Evolutionary conservation across 805 yeast species (phyloP), one percentile per base, ranked within the genome.

Genomic region (Ogataea ramenticola): DNA sequence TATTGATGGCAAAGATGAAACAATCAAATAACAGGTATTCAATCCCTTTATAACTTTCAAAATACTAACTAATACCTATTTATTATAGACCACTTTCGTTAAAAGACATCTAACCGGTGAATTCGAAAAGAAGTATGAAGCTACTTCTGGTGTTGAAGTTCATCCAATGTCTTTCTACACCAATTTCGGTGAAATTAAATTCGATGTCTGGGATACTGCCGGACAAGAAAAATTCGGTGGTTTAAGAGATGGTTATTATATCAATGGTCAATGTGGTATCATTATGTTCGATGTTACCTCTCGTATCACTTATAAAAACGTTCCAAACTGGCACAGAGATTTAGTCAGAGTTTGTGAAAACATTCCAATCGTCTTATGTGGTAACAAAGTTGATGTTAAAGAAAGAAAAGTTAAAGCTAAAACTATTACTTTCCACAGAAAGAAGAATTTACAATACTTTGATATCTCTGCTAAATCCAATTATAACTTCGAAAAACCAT

Each of bases 261-360:
- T 93, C 70, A 91, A 93, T 70, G 99, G 99, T 66, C 96, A 93
- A 75, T 93, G 99, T 80, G 99, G 98, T 75, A 93, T 93, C 76
- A 93, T 93, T 71, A 93, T 93, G 99, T 93, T 93, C 68, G 99
- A 93, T 72, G 99, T 93, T 52, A 93, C 99, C 51, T 89, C 98
- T 43, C 90, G 99, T 79, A 91, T 93, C 75, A 93, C 99, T 58
- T 93, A 93, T 79, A 93, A 93, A 79, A 93, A 93, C 73, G 99
- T 93, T 68, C 99, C 99, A 70, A 95, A 93, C 86, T 93, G 99
- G 99, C 97, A 95, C 84, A 86, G 99, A 77, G 99, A 93, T 73
- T 80, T 93, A 67, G 97, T 93, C 53, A 88, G 99, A 76, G 99
- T 93, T 53, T 93, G 99, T 77, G 99, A 93, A 77, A 93, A 91